These are phyloP conservation scores for Sporothrix curviconia DNA, from an alignment of 2,329 filamentous ascomycete species.

Conservation along the genomic window DNA sequence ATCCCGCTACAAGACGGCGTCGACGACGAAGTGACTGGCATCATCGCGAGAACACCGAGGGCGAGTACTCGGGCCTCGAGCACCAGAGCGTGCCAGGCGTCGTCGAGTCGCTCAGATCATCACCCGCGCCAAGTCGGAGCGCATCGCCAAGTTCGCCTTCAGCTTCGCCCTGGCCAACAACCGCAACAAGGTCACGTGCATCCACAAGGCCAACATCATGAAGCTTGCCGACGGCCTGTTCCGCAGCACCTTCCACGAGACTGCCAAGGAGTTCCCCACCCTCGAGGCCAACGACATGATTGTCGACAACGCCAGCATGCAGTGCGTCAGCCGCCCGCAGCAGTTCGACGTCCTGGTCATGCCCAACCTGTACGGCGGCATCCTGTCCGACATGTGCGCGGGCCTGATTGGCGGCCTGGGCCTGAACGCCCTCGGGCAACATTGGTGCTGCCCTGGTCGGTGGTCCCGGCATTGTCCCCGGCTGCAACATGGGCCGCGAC, in stretches of 20 bases:
- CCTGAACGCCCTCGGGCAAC: conserved; percentile 94
- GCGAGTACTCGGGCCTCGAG: conserved; percentile 98
- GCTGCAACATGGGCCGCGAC: too few species aligned
- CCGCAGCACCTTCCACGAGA: conserved; percentile 75
- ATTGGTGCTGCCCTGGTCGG: too few species aligned
- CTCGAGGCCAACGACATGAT: conserved; percentile 97
- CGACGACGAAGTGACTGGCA: conserved; percentile 95
- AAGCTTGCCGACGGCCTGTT: conserved; percentile 99
- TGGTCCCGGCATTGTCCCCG: too few species aligned
- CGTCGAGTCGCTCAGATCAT: conserved; percentile 98
- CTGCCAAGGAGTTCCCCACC: conserved; percentile 90
- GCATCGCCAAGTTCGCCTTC: conserved; percentile 95
- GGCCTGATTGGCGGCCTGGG: conserved; percentile 96
- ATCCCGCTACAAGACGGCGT: conserved; percentile 95
- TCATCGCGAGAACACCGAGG: conserved; percentile 99
- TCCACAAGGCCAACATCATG: conserved; percentile 99
- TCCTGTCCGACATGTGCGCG: conserved; percentile 98
- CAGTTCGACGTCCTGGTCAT: conserved; percentile 97
- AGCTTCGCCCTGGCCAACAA: conserved; percentile 92
- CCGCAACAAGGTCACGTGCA: conserved; percentile 94
- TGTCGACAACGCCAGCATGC: conserved; percentile 97
- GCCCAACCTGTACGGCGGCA: conserved; percentile 99
- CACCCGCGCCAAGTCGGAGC: conserved; percentile 92
- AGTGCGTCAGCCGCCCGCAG: conserved; percentile 92
- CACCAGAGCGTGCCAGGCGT: too few species aligned